Evolutionary conservation across 768 basidiomycete species (phyloP), one percentile per base, ranked within the genome.

Genomic region (Hygrophorus russula): DNA sequence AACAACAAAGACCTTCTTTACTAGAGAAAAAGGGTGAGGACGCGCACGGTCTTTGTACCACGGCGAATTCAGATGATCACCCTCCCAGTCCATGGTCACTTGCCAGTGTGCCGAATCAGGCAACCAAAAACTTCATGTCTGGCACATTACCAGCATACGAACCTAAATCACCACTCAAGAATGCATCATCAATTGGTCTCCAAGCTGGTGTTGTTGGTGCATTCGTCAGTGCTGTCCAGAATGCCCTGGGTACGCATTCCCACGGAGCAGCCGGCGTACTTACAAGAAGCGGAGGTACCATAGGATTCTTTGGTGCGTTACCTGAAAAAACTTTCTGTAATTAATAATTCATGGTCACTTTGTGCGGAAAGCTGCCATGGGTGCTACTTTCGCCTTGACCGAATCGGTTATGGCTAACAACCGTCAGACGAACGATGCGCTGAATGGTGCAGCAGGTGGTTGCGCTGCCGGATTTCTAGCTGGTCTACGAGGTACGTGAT

Each of bases 401-500:
- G 88, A 94, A 59, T 69, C 86, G 5, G 64, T 71, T 20, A 77
- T 87, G 15, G 87, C 88, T 43, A 97, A 97, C 62, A 65, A 78
- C 47, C 76, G 91, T 44, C 71, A 78, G 61, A 78, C 67, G 50
- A 71, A 89, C 49, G 93, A 97, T 58, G 69, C 82, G 33, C 54
- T 86, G 48, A 96, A 91, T 54, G 83, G 85, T 39, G 82, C 82
- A 36, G 77, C 78, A 41, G 92, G 86, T 43, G 92, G 84, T 44
- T 94, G 91, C 65, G 91, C 91, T 38, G 91, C 91, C 41, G 92
- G 92, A 36, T 90, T 94, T 64, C 64, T 94, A 49, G 88, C 88
- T 24, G 92, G 92, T 42, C 62, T 93, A 45, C 74, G 87, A 68
- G 73, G 88, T 90, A 2, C 17, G 27, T 40, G 28, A 36, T 14